A percentile compares a stretch with the other conserved stretches of the same genome.
Conservation (phyloP, 2,329 filamentous ascomycete species). For the Penicillium sp. region DNA sequence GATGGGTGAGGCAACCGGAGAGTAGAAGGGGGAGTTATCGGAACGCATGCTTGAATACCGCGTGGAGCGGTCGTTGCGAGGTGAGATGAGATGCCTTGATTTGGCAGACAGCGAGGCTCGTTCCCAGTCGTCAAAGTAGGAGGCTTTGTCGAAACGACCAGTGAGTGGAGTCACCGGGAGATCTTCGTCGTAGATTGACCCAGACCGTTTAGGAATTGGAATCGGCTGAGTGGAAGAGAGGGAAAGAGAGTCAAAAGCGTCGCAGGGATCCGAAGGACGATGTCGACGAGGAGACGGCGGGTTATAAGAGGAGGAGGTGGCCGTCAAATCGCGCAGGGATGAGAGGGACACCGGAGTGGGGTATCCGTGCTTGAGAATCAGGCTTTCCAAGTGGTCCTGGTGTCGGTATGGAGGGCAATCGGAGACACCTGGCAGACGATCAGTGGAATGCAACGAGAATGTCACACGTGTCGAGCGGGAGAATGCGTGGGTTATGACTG, state of each 20-base stretch:
- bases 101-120: conserved; percentile 21
- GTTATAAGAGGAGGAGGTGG: conserved; percentile 37
- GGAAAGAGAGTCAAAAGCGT: conserved; percentile 27
- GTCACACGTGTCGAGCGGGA: conserved; percentile 31
- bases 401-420: conserved; percentile 22
- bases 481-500: conserved; percentile 2
- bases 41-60: conserved; percentile 32
- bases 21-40: conserved; percentile 33
- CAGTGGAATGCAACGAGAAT: conserved; percentile 26
- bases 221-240: conserved; percentile 35
- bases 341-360: conserved; percentile 40
- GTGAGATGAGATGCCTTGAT: conserved; percentile 15
- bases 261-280: conserved; percentile 24
- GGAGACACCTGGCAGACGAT: conserved; percentile 27
- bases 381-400: conserved; percentile 36
- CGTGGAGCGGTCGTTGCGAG: conserved; percentile 11
- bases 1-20: conserved; percentile 29
- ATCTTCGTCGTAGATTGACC: conserved; percentile 28
- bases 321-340: conserved; percentile 37
- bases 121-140: conserved; percentile 35
- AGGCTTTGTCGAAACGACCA: conserved; percentile 36
- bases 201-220: conserved; percentile 32
- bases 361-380: conserved; percentile 40
- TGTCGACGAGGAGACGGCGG: conserved; percentile 29
- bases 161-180: conserved; percentile 40